These are phyloP conservation scores for Alliaria petiolata DNA, from an alignment of 345 rosid species.

Conservation along the genomic window DNA sequence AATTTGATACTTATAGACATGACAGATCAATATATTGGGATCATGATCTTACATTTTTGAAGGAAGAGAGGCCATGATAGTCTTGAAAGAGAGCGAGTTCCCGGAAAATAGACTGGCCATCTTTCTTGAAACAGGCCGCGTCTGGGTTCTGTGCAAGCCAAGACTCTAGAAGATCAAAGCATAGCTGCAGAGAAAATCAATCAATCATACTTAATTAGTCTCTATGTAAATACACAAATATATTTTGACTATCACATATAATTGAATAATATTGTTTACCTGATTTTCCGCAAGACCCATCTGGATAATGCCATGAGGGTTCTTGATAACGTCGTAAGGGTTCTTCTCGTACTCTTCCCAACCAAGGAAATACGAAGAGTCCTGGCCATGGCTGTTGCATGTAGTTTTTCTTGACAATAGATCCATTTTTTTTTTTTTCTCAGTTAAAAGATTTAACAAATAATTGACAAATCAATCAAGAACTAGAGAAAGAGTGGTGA, in stretches of 20 bases:
- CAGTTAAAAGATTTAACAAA: neutral
- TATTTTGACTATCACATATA: neutral
- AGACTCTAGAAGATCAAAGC: constrained; percentile 57
- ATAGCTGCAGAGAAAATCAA: constrained; percentile 39
- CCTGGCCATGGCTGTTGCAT: constrained; percentile 67
- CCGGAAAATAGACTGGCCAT: constrained; percentile 53
- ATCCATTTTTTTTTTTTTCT: constrained; percentile 28
- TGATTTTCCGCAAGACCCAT: constrained; percentile 87
- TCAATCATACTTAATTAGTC: neutral
- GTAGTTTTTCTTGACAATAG: constrained; percentile 52
- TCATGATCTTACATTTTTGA: constrained; percentile 47
- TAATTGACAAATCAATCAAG: neutral
- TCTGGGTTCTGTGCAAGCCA: constrained; percentile 65
- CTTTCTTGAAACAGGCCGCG: constrained; percentile 46
- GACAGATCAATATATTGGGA: neutral
- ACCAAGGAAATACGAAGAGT: constrained; percentile 59
- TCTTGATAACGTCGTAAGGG: constrained; percentile 52
- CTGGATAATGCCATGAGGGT: constrained; percentile 64
- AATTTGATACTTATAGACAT: neutral
- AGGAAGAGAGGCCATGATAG: constrained; percentile 60
- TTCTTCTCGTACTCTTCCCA: constrained; percentile 57
- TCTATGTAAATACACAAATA: neutral
- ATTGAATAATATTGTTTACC: constrained; percentile 27
- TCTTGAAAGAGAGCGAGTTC: constrained; percentile 85
- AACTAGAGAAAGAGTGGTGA: neutral